A percentile compares a stretch with the other conserved stretches of the same genome.
These are phyloP conservation scores for Zalaria obscura DNA, from an alignment of 2,329 filamentous ascomycete species.

Conservation along the genomic window DNA sequence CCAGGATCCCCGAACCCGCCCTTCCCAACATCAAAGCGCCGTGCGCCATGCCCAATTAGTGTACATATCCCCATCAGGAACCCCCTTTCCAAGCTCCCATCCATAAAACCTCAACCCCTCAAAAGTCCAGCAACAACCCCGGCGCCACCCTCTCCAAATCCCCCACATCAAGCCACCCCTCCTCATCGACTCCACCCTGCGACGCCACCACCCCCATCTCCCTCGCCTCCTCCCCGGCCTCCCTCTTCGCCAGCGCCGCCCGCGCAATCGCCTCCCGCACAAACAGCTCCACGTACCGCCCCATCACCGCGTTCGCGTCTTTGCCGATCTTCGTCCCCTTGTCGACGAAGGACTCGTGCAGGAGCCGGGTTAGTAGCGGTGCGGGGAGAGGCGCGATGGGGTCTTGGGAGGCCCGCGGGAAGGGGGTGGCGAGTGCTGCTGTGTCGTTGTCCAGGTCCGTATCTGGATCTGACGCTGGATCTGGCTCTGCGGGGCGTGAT, in stretches of 20 bases:
- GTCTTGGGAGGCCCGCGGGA: neutral
- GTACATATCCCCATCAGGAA: too few relatives aligned
- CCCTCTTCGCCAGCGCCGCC: constrained; percentile 53
- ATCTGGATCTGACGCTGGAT: too few relatives aligned
- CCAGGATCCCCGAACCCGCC: too few relatives aligned
- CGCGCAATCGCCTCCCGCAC: constrained; percentile 77
- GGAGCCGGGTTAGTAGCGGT: constrained; percentile 58
- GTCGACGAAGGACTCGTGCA: constrained; percentile 65
- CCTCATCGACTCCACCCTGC: constrained; percentile 7
- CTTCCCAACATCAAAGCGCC: too few relatives aligned
- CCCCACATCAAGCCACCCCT: constrained; percentile 50
- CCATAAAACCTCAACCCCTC: neutral
- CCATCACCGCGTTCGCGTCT: constrained; percentile 63
- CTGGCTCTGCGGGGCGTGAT: too few relatives aligned
- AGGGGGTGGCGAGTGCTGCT: too few relatives aligned
- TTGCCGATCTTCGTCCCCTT: constrained; percentile 59
- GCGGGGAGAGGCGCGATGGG: constrained; percentile 45
- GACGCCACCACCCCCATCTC: constrained; percentile 33
- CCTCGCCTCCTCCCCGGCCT: constrained; percentile 17
- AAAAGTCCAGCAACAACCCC: constrained; percentile 61
- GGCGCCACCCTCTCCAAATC: constrained; percentile 81
- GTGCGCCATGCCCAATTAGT: too few relatives aligned
- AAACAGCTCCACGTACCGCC: constrained; percentile 83
- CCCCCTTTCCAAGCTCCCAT: too few relatives aligned
- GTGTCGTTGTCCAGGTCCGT: too few relatives aligned